Evolutionary conservation across 164 flowering plant species (phyloP).

Genomic region (Amborella trichopoda): DNA sequence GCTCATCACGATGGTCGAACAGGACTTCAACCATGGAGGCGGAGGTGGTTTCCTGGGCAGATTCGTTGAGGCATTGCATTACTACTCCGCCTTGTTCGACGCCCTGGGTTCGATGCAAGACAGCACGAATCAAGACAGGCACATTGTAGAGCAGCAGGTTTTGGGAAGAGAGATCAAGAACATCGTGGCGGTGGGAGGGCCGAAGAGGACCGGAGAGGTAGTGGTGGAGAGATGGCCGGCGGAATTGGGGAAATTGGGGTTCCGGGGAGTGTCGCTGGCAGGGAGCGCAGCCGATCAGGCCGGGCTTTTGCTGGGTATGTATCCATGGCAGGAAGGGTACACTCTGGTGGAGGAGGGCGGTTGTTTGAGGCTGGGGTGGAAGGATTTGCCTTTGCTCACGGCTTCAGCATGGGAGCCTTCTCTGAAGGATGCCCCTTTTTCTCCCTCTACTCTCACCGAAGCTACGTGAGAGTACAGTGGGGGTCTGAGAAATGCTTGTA

Average conservation of each 20-base stretch:
- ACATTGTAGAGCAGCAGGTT: constrained; percentile 74
- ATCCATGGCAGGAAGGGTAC: constrained; percentile 69
- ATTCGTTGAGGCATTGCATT: constrained; percentile 84
- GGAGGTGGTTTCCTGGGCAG: constrained; percentile 59
- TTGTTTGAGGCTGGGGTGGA: constrained; percentile 82
- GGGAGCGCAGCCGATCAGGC: constrained; percentile 89
- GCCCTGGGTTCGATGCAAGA: constrained; percentile 69
- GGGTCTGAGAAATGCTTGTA: no score
- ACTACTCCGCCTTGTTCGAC: constrained; percentile 91
- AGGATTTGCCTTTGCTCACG: constrained; percentile 76
- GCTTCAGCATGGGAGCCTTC: constrained; percentile 88
- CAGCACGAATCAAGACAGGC: constrained; percentile 44
- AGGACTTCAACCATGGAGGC: constrained; percentile 65
- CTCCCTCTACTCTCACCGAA: neutral
- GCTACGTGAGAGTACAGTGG: no score
- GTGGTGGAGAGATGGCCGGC: constrained; percentile 81
- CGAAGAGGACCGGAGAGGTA: constrained; percentile 65
- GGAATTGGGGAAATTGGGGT: constrained; percentile 57
- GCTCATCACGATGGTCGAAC: constrained; percentile 69
- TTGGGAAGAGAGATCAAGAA: constrained; percentile 81
- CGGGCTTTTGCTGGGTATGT: constrained; percentile 65
- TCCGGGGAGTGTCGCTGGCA: constrained; percentile 50
- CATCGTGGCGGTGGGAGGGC: constrained; percentile 79
- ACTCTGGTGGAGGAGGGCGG: constrained; percentile 79
- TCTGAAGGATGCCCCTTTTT: constrained; percentile 1